Percentiles rank a stretch among this genome's conserved stretches.
Conservation (phyloP, 768 basidiomycete genomes). For the Xerocomus spinulosus region DNA sequence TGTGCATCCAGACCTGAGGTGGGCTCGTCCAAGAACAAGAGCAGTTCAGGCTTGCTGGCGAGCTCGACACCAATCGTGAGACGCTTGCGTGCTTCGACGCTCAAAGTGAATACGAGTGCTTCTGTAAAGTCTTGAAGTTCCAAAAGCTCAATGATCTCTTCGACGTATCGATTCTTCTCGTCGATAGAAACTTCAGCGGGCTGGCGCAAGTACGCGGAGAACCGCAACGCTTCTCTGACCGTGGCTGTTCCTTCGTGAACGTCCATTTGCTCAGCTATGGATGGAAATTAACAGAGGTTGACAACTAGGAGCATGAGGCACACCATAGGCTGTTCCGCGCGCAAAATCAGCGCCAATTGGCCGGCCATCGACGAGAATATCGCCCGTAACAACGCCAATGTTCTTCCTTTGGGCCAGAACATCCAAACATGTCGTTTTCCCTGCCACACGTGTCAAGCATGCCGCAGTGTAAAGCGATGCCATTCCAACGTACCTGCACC, state of each 20-base stretch:
- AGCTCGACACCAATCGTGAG: slow-evolving; percentile 91
- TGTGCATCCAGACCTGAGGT: slow-evolving; percentile 57
- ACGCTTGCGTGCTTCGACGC: slow-evolving; percentile 72
- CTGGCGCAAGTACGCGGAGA: slow-evolving; percentile 82
- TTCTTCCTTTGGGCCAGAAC: slow-evolving; percentile 71
- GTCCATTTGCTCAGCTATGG: slow-evolving; percentile 74
- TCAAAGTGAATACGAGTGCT: slow-evolving; percentile 69
- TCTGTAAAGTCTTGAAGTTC: slow-evolving; percentile 83
- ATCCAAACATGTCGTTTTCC: slow-evolving; percentile 73
- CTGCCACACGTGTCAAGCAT: slow-evolving; percentile 31
- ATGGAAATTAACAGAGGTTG: slow-evolving; percentile 23
- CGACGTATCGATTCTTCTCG: slow-evolving; percentile 77
- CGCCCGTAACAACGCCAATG: slow-evolving; percentile 61
- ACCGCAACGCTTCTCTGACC: slow-evolving; percentile 79
- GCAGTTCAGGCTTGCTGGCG: slow-evolving; percentile 56
- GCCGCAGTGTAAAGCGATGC: slow-evolving; percentile 5
- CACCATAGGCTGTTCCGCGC: slow-evolving; percentile 77
- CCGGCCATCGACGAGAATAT: slow-evolving; percentile 61
- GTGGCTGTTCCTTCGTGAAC: slow-evolving; percentile 80
- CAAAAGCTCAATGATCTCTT: slow-evolving; percentile 78
- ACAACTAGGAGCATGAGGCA: slow-evolving; percentile 22
- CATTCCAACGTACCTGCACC: slow-evolving; percentile 52
- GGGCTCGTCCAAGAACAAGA: slow-evolving; percentile 38
- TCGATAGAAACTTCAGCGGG: slow-evolving; percentile 58
- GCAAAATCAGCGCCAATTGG: slow-evolving; percentile 54